Evolutionary conservation across 2,329 filamentous ascomycete genomes (phyloP), one percentile per base, ranked within the genome.

Genomic region (Colletotrichum acutatum): DNA sequence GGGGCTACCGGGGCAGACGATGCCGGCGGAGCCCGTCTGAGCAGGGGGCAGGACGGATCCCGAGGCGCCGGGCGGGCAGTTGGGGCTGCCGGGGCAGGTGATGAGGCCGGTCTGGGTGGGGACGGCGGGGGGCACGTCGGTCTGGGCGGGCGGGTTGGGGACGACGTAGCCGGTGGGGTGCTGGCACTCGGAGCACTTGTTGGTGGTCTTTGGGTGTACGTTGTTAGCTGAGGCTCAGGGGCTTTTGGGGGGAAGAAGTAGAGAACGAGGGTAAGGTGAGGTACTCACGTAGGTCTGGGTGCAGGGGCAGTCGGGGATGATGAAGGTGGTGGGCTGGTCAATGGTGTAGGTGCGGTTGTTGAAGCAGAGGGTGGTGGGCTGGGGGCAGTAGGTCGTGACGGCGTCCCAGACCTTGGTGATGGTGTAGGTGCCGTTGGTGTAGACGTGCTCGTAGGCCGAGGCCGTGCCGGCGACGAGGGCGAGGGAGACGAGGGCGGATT

Each of bases 291-390:
- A 74, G 14, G 62, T 49, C 62, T 67, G 52, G 57, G 87, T 88
- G 83, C 87, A 89, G 71, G 87, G 86, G 81, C 87, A 89, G 79
- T 89, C 82, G 49, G 83, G 85, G 68, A 92, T 86, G 77, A 87
- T 90, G 75, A 90, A 81, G 68, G 86, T 87, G 76, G 88, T 82
- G 74, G 89, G 85, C 79, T 85, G 83, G 65, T 86, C 87, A 76
- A 90, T 85, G 60, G 87, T 86, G 84, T 88, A 91, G 61, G 83
- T 83, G 79, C 86, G 84, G 78, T 82, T 84, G 70, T 71, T 74
- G 62, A 30, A 71, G 66, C 46, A 62, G 54, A 71, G 56, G 46
- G 68, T 71, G 42, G 89, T 90, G 49, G 89, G 85, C 80, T 84
- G 78, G 6, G 82, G 78, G 81, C 86, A 88, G 76, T 79, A 83